Percentiles rank a stretch among this genome's conserved stretches.
These are phyloP conservation scores for Breviolum minutum DNA, from an alignment of 73 alveolate species.

Conservation along the genomic window DNA sequence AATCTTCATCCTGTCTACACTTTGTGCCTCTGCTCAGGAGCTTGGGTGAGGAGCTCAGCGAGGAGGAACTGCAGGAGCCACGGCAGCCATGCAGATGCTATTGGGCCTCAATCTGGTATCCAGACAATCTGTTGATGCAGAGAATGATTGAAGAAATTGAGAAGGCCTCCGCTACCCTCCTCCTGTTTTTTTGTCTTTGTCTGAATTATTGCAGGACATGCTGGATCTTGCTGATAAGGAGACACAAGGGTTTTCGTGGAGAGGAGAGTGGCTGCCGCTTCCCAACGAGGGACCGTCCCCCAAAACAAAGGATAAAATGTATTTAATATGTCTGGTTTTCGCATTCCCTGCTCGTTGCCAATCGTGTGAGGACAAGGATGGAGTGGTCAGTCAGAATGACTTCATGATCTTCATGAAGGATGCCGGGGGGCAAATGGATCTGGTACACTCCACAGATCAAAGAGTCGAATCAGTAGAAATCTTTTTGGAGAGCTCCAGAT, in stretches of 20 bases:
- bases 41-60: slow-evolving; percentile 57
- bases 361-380: slow-evolving; percentile 22
- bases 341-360: not conserved
- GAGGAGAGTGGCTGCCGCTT: too few relatives aligned
- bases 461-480: too few relatives aligned
- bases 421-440: not conserved
- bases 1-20: not conserved
- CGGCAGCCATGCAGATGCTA: not conserved
- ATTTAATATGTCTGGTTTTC: not conserved
- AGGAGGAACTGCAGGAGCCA: slow-evolving; percentile 49
- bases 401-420: slow-evolving; percentile 89
- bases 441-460: too few relatives aligned
- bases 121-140: not conserved
- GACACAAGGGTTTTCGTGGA: too few relatives aligned
- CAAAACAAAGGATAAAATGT: too few relatives aligned
- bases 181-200: not conserved
- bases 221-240: slow-evolving; percentile 65
- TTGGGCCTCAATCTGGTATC: not conserved
- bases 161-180: too few relatives aligned
- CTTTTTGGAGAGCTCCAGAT: too few relatives aligned
- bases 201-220: slow-evolving; percentile 53
- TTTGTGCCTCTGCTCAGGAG: slow-evolving; percentile 1
- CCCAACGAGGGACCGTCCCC: too few relatives aligned
- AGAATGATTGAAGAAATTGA: too few relatives aligned
- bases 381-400: slow-evolving; percentile 54